Evolutionary conservation across 1,284 basidiomycete species (phyloP), one percentile per base, ranked within the genome.

Genomic region (Trametes polyzona): DNA sequence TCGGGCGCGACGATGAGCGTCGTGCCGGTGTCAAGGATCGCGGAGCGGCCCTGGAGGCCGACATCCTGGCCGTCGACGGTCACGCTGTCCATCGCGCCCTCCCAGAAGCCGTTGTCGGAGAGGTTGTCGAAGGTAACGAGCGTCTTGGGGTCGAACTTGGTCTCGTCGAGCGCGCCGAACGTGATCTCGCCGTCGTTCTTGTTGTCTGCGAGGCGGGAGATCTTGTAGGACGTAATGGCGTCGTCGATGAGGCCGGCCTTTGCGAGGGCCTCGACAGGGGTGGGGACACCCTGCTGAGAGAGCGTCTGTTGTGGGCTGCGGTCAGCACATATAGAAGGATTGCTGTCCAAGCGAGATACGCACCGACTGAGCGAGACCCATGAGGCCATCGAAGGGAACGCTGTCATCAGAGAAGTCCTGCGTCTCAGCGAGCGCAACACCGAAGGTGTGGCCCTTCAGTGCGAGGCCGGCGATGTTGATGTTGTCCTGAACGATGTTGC

Each of bases 1-100:
- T 72, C 63, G 57, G 89, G 87, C 17, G 80, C 80, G 56, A 89
- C 69, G 59, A 88, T 82, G 67, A 90, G 79, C 36, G 88, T 89
- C 62, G 87, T 90, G 61, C 90, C 90, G 30, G 89, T 92, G 74
- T 93, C 90, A 64, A 93, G 82, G 71, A 93, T 89, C 49, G 89
- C 85, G 35, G 83, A 85, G 67, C 88, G 85, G 41, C 82, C 82
- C 17, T 69, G 61, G 42, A 91, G 74, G 14, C 82, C 80, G 37
- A 81, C 67, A 67, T 81, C 76, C 43, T 75, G 63, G 19, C 83
- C 86, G 64, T 87, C 76, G 57, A 89, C 82, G 21, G 81, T 76
- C 57, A 89, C 75, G 4, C 75, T 74, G 62, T 83, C 80, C 70
- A 95, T 73, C 3, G 72, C 71, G 9, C 78, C 87, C 74, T 92